phyloP scores from a whole-genome alignment of 208 protist species.

The Leishmania turanica region DNA sequence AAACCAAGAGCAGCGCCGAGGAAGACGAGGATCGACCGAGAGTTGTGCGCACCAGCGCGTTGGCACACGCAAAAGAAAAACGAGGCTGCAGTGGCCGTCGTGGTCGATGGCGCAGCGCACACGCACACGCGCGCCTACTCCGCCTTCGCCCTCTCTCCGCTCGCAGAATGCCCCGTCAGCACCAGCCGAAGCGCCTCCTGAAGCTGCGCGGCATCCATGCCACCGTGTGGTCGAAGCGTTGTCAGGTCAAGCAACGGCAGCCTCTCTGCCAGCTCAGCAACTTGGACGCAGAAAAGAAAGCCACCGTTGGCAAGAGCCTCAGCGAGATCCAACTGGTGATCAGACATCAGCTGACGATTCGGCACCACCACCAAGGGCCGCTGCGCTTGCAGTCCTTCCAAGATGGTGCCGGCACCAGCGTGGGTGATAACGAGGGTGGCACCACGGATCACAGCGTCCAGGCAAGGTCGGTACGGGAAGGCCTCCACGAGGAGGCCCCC shows the following conservation, averaged over 20 bases:
- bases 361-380: constrained; percentile 81
- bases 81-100: not conserved
- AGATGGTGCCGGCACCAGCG: constrained; percentile 92
- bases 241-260: constrained; percentile 46
- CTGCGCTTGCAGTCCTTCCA: constrained; percentile 74
- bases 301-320: constrained; percentile 40
- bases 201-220: constrained; percentile 47
- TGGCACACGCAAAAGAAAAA: not conserved
- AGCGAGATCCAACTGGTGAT: constrained; percentile 90
- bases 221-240: constrained; percentile 47
- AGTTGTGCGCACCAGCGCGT: not conserved
- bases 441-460: constrained; percentile 47
- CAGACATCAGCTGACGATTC: constrained; percentile 86
- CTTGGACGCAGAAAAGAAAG: constrained; percentile 73
- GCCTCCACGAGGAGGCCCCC: constrained; percentile 60
- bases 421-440: constrained; percentile 85
- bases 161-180: constrained; percentile 23
- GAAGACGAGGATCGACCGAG: not conserved
- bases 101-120: not conserved
- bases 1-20: not conserved
- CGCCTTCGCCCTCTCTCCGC: not conserved
- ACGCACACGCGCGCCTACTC: not conserved
- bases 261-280: constrained; percentile 37
- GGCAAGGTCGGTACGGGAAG: constrained; percentile 69
- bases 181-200: constrained; percentile 22